Evolutionary conservation across 805 yeast genomes (phyloP), one percentile per base, ranked within the genome.

Genomic region (Torulaspora quercuum): DNA sequence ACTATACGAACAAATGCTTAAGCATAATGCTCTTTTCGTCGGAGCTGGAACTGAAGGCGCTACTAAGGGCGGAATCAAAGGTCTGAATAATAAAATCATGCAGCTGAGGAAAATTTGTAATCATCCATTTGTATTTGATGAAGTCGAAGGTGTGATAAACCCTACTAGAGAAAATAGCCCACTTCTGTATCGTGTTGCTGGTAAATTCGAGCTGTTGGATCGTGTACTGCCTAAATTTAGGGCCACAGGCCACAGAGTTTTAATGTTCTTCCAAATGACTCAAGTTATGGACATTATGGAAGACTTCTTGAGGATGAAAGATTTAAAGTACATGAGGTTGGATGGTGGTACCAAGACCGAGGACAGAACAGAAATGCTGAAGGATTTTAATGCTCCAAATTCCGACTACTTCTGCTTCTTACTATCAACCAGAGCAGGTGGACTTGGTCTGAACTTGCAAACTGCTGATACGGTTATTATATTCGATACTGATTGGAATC

Each of bases 261-360:
- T 84, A 60, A 80, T 84, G 61, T 84, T 84, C 53, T 84, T 84
- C 67, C 94, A 84, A 63, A 84, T 84, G 94, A 84, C 94, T 0
- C 87, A 82, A 55, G 85, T 84, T 37, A 84, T 84, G 94, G 87
- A 83, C 56, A 84, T 84, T 26, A 83, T 84, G 88, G 94, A 84
- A 60, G 94, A 84, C 60, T 84, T 75, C 58, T 66, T 84, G 52
- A 69, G 89, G 49, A 71, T 74, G 62, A 70, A 73, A 47, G 77
- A 71, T 28, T 64, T 83, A 72, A 76, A 80, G 50, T 84, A 82
- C 55, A 65, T 82, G 69, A 71, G 92, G 64, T 69, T 84, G 42
- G 94, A 84, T 66, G 94, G 94, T 68, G 69, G 78, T 13, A 84
- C 94, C 0, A 83, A 83, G 49, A 83, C 94, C 2, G 94, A 84